Base-by-base conservation (phyloP, 2,329 filamentous ascomycete genomes). In the Cryoendolithus antarcticus region DNA sequence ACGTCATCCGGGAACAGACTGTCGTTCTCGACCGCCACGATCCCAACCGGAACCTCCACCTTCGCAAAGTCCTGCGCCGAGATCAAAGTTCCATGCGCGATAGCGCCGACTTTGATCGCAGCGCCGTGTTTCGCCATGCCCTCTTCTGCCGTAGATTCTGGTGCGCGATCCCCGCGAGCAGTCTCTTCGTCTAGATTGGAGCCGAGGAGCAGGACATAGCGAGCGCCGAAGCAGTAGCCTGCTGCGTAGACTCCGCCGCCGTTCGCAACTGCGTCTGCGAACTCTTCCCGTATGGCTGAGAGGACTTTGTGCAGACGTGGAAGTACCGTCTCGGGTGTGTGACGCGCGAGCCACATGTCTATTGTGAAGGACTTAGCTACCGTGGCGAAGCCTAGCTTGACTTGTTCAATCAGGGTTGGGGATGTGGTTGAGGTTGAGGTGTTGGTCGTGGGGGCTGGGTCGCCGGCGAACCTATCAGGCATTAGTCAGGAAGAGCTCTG, bases 281-380 rank as follows among this genome's bases (percentile, higher is more conserved):
- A 93, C 58, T 86, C 81, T 45, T 86, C 82, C 47, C 76, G 77
- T 19, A 76, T 74, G 1, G 74, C 77, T 11, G 80, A 76, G 34
- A 93, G 69, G 34, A 88, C 83, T 56, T 76, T 80, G 54, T 81
- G 72, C 37, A 93, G 63, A 42, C 86, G 66, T 0, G 86, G 86
- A 54, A 91, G 67, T 27, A 91, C 83, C 56, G 83, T 88, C 58
- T 86, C 82, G 32, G 83, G 79, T 1, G 86, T 91, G 55, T 93
- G 81, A 35, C 82, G 70, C 4, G 86, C 86, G 32, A 93, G 72
- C 86, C 86, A 93, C 82, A 91, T 91, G 61, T 93, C 86, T 48
- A 93, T 86, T 56, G 86, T 67, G 65, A 93, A 91, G 6, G 75
- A 77, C 66, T 93, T 93, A 47, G 81, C 77, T 11, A 82, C 76